Evolutionary conservation across 1,284 basidiomycete genomes (phyloP), one percentile per base, ranked within the genome.

Genomic region (Abortiporus biennis): DNA sequence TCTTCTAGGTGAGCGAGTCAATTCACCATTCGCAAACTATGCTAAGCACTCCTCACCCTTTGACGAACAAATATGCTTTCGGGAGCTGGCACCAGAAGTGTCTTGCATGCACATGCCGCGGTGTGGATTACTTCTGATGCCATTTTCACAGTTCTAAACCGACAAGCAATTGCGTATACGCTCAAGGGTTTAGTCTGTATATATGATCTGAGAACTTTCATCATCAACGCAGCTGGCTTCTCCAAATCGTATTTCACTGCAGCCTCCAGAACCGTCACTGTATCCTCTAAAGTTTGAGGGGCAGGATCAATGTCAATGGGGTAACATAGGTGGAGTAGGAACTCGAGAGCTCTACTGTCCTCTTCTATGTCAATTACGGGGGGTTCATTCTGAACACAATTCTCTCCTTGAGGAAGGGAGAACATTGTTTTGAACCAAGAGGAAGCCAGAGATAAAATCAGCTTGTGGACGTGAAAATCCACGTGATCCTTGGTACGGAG

Each of bases 401-500:
- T n/a, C n/a, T n/a, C n/a, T n/a, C n/a, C n/a, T n/a, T n/a, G n/a
- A 11, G 33, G 43, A 15, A 56, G 40, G 3, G 54, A 44, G 37
- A 49, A 51, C 21, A 49, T 39, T n/a, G 45, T 52, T 23, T 49
- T 31, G 24, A 55, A 55, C 23, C 54, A 56, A 42, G 57, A 50
- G 55, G 57, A 57, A 39, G 57, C 49, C 4, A 35, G 12, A 6
- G 30, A 15, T 12, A 51, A 40, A 22, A 47, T 39, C 24, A 19
- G 30, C 23, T 42, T 48, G 23, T 35, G 37, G 27, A 49, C 40
- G 23, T 45, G 27, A 30, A 51, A 49, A 51, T 32, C 31, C 6
- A 49, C 40, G 20, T 40, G 35, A 22, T 51, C 46, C 3, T 52
- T 55, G 44, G 57, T 45, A 43, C 49, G 51, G 50, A 56, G 47